Evolutionary conservation across 176 grass and related monocot species (phyloP).

Genomic region (Puya raimondii): DNA sequence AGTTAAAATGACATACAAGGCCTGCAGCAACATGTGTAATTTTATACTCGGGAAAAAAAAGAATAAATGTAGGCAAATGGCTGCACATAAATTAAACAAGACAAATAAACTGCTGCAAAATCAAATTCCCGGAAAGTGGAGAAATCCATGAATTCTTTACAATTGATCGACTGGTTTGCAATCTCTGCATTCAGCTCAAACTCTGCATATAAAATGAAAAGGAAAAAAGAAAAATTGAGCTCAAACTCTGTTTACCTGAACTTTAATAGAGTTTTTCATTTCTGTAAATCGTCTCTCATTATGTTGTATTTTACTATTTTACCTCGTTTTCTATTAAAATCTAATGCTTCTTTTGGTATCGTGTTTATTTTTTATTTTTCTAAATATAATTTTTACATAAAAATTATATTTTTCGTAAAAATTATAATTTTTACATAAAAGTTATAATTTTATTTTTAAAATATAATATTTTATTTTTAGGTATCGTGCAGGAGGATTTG

Average conservation of each 20-base stretch:
- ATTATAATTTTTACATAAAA: too few relatives aligned
- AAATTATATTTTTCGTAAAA: too few relatives aligned
- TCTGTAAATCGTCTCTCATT: neutral
- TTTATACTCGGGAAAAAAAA: neutral
- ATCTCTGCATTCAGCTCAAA: slow-evolving; percentile 11
- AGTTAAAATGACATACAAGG: neutral
- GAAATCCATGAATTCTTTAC: neutral
- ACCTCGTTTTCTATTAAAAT: too few relatives aligned
- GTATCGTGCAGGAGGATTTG: too few relatives aligned
- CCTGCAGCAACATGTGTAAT: neutral
- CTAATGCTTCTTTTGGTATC: too few relatives aligned
- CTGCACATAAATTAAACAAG: neutral
- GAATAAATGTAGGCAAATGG: neutral
- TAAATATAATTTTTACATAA: too few relatives aligned
- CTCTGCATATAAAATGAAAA: slow-evolving; percentile 20
- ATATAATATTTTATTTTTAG: too few relatives aligned
- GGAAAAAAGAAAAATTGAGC: neutral
- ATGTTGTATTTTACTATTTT: slow-evolving; percentile 2
- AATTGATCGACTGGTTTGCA: slow-evolving; percentile 3
- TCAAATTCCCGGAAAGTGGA: neutral
- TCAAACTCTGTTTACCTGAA: neutral
- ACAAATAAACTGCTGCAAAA: neutral
- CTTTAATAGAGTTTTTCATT: neutral
- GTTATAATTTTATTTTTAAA: too few relatives aligned
- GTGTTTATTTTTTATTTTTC: too few relatives aligned